phyloP scores from a whole-genome alignment of 2,329 filamentous ascomycete genomes.

The Knufia fluminis region DNA sequence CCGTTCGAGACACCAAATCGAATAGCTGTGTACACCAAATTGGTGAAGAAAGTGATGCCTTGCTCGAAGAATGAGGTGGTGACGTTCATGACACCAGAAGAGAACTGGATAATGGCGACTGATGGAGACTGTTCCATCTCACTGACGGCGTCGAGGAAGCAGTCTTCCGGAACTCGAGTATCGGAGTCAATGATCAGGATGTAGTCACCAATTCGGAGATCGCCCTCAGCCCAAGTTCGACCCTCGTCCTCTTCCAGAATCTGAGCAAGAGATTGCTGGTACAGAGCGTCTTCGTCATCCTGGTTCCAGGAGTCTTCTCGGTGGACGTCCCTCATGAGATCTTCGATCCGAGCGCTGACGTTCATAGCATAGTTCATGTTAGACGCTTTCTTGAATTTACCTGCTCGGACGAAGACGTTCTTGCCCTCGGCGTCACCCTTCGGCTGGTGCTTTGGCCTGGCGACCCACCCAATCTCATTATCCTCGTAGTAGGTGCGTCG shows the following conservation, averaged over 20 bases:
- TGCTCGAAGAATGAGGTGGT: conserved; percentile 65
- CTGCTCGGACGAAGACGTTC: conserved; percentile 33
- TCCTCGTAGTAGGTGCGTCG: conserved; percentile 42
- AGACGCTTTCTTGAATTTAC: conserved; percentile 65
- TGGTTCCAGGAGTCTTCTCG: conserved; percentile 23
- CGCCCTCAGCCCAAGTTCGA: conserved; percentile 62
- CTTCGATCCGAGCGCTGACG: conserved; percentile 54
- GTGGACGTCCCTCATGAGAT: conserved; percentile 36
- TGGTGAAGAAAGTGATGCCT: conserved; percentile 69
- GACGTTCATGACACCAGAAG: conserved; percentile 69
- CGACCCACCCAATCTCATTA: conserved; percentile 43
- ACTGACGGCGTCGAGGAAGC: conserved; percentile 57
- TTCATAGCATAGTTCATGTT: conserved; percentile 67
- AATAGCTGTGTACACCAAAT: conserved; percentile 67
- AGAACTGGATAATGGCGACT: conserved; percentile 63
- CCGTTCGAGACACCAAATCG: conserved; percentile 61
- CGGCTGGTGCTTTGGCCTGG: conserved; percentile 42
- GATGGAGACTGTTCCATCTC: conserved; percentile 64
- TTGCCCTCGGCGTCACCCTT: conserved; percentile 25
- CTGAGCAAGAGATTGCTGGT: conserved; percentile 41
- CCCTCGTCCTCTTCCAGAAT: conserved; percentile 46
- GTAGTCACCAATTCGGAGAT: conserved; percentile 75
- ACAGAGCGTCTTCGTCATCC: conserved; percentile 36
- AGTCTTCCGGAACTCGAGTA: conserved; percentile 59
- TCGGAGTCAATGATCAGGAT: conserved; percentile 62